Evolutionary conservation across 1,139 yeast species (phyloP).

Genomic region (Yamadazyma dendronema): DNA sequence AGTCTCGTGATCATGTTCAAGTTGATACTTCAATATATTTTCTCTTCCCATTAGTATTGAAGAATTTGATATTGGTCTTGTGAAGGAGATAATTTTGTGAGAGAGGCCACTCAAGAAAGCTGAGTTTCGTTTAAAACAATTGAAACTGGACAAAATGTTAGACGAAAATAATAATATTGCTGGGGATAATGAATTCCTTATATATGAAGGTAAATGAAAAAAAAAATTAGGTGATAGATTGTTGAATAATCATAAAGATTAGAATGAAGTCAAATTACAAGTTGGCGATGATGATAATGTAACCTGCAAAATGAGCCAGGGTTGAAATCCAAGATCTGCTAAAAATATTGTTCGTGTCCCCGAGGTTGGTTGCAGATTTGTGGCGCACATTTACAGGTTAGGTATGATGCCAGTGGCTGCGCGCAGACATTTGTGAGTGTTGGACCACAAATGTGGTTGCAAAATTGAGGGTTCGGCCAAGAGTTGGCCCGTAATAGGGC

Average conservation of each 20-base stretch:
- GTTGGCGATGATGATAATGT: neutral
- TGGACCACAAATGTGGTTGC: slow-evolving; percentile 1
- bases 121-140: too few species aligned
- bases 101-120: too few species aligned
- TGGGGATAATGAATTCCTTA: neutral
- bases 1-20: slow-evolving; percentile 41
- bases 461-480: too few species aligned
- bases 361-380: too few species aligned
- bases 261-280: too few species aligned
- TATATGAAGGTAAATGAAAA: too few species aligned
- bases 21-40: slow-evolving; percentile 41
- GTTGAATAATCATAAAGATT: too few species aligned
- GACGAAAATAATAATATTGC: too few species aligned
- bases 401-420: neutral
- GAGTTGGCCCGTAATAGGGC: neutral
- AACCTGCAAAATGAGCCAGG: slow-evolving; percentile 1
- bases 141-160: neutral
- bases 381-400: slow-evolving; percentile 1
- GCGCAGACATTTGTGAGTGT: neutral
- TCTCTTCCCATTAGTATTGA: slow-evolving; percentile 40
- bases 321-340: neutral
- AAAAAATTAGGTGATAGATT: neutral
- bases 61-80: slow-evolving; percentile 5
- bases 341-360: too few species aligned
- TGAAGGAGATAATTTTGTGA: too few species aligned